Evolutionary conservation across 1,284 basidiomycete genomes (phyloP), one percentile per base, ranked within the genome.

Genomic region (Xerocomus nothofagi): DNA sequence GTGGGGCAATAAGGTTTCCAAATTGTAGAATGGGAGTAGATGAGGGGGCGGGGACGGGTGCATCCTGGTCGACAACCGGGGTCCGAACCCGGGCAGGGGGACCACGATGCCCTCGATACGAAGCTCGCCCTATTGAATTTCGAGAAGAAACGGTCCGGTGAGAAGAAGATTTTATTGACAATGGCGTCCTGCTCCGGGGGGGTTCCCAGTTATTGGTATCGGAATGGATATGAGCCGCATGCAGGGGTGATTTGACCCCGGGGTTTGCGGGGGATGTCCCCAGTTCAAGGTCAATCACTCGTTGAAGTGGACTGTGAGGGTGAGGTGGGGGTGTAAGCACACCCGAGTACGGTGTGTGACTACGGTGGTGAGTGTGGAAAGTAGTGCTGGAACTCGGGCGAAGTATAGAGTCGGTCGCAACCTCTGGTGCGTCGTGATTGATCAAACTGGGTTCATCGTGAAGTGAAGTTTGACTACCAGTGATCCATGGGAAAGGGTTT

Each of bases 71-170:
- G 4, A 29, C 17, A 15, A 12, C 36, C 26, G 54, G 53, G 0
- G 49, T 51, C 26, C 51, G 53, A 38, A 26, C 14, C 26, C 47
- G 55, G 29, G 56, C 50, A 36, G 41, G 40, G 15, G 54, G 47
- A 1, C 57, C 64, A 18, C 3, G 58, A 45, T 69, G 43, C 7
- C 41, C 47, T 37, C 62, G 62, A 44, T 65, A 65, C 11, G 60
- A 65, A 1, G 51, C 42, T 27, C 62, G 57, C 5, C 62, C 63
- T 5, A n/a, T 15, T 4, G 63, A 61, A 15, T 24, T 37, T 40
- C 39, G 32, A 53, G 65, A 61, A 27, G 65, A 58, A 12, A 23
- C 12, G 1, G 61, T 59, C 1, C 11, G 3, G 30, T 32, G 51
- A 12, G 65, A 57, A 31, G 62, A 63, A 20, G 59, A 60, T 17